Base-by-base conservation (phyloP, 768 basidiomycete genomes). In the Kwoniella heveanensis region DNA sequence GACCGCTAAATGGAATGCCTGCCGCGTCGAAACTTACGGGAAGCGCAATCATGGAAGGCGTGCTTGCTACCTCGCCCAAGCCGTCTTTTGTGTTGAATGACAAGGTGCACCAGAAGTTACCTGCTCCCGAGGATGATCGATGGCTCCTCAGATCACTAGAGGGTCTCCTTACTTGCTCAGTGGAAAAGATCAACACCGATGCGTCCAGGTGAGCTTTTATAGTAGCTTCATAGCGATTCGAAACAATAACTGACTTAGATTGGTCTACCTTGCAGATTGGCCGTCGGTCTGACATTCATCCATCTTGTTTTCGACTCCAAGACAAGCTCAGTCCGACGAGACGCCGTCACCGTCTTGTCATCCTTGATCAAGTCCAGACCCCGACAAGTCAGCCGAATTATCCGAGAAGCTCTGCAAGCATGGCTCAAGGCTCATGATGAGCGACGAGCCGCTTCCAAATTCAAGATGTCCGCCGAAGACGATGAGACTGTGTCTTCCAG, bases 51-150 rank as follows among this genome's bases (percentile, higher is more conserved):
- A 49, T 81, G 26, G 68, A 75, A 29, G 60, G 64, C 9, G 62
- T 83, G 37, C 67, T 78, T 21, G 54, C 78, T 4, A 79, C 86
- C 0, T 81, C 82, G 15, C 80, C 85, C 24, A 96, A 92, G 74
- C 90, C 91, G 0, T 88, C 90, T 1, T 96, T 96, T 81, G 79
- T 97, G 44, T 70, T 94, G 15, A 91, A 86, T 86, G 92, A 95
- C 57, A 92, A 90, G 76, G 87, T 91, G 0, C 92, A 91, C 71
- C 85, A 88, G 62, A 92, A 90, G 75, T 67, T 88, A 17, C 80
- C 82, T 7, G 69, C 83, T 0, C 83, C 84, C 2, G 91, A 91
- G 17, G 82, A 83, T 56, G 87, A 91, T 59, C 71, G 68, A 13
- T 96, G 93, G 94, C 79, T 96, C 1, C 80, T 91, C 15, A 84